Evolutionary conservation across 2,329 filamentous ascomycete genomes (phyloP).

Genomic region (Corynespora cassiicola): DNA sequence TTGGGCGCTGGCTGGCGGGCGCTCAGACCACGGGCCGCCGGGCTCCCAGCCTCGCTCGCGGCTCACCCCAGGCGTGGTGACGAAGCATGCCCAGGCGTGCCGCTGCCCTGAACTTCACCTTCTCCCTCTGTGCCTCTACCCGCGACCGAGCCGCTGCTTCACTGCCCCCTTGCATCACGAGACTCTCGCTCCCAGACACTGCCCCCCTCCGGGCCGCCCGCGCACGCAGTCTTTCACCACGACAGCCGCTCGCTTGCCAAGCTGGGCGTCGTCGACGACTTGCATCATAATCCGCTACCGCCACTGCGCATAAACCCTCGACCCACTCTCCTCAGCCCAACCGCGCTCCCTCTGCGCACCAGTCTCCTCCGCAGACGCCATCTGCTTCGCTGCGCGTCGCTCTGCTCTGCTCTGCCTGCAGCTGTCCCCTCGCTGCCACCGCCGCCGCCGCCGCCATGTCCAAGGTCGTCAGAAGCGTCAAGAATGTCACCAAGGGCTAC

Average conservation of each 20-base stretch:
- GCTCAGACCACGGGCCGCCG: slow-evolving; percentile 8
- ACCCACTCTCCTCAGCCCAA: slow-evolving; percentile 5
- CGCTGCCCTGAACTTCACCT: slow-evolving; percentile 11
- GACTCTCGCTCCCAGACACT: slow-evolving; percentile 1
- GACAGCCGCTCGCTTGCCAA: slow-evolving; percentile 16
- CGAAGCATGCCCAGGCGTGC: too few relatives aligned
- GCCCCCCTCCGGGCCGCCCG: slow-evolving; percentile 4
- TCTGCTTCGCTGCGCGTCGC: slow-evolving; percentile 1
- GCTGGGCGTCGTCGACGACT: slow-evolving; percentile 16
- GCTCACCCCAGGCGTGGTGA: slow-evolving; percentile 15
- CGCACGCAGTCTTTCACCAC: slow-evolving; percentile 6
- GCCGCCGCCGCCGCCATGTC: slow-evolving; percentile 73
- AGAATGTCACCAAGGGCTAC: slow-evolving; percentile 99
- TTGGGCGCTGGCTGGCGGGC: slow-evolving; percentile 1
- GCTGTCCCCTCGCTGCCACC: too few relatives aligned
- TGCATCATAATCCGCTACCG: slow-evolving; percentile 30
- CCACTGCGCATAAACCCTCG: slow-evolving; percentile 10
- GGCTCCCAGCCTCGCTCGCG: slow-evolving; percentile 23
- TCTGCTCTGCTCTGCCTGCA: slow-evolving; percentile 9
- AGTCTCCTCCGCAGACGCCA: slow-evolving; percentile 1
- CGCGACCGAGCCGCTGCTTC: slow-evolving; percentile 19
- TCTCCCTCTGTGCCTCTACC: slow-evolving; percentile 8
- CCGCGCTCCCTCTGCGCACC: slow-evolving; percentile 3
- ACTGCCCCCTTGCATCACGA: slow-evolving; percentile 18
- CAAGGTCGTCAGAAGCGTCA: slow-evolving; percentile 95